Evolutionary conservation across 139 green algal genomes (phyloP).

Genomic region (Parachlorella kessleri): DNA sequence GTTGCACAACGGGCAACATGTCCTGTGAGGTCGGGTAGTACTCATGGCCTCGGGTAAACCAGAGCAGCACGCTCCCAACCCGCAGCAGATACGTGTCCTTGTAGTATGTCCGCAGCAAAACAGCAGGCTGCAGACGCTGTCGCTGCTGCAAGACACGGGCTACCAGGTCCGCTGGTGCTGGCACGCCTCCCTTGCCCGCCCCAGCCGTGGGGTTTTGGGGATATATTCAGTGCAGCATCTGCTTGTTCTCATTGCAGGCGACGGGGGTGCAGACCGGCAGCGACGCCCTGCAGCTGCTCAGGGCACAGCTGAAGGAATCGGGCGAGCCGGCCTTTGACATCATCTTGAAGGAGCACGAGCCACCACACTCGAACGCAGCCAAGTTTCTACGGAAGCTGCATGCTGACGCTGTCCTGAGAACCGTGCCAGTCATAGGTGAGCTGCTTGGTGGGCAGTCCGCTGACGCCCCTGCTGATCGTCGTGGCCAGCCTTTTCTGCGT

Average conservation of each 20-base stretch:
- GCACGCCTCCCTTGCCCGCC: background rate
- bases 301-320: background rate
- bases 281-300: constrained; percentile 54
- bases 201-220: background rate
- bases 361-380: constrained; percentile 52
- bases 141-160: constrained; percentile 12
- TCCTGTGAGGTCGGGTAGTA: too few species aligned
- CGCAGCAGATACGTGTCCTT: too few species aligned
- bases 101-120: too few species aligned
- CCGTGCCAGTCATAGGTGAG: constrained; percentile 63
- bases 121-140: too few species aligned
- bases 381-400: constrained; percentile 57
- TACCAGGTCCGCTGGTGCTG: background rate
- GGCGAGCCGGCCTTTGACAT: constrained; percentile 49
- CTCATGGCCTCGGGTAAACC: too few species aligned
- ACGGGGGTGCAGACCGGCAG: constrained; percentile 39
- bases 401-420: constrained; percentile 24
- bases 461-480: background rate
- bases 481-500: background rate
- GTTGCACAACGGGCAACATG: too few species aligned
- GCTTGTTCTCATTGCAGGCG: too few species aligned
- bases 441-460: too few species aligned
- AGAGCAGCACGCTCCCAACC: too few species aligned
- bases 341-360: constrained; percentile 78
- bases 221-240: background rate